Percentiles rank a stretch among this genome's conserved stretches.
Evolutionary conservation across 352 stramenopile species (phyloP).

Genomic region (Globisporangium nagaii): DNA sequence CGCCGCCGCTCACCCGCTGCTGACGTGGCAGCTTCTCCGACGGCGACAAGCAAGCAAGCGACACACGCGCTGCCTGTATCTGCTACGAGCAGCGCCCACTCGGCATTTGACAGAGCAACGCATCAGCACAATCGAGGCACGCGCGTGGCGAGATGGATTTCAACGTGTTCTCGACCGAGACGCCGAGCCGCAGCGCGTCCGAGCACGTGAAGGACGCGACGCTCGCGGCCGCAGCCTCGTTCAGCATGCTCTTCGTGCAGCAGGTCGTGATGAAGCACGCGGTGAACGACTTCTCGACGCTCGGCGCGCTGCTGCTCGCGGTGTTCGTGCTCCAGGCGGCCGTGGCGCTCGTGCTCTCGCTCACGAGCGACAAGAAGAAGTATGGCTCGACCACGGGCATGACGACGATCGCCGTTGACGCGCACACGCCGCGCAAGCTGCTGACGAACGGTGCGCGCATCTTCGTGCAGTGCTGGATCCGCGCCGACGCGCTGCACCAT

Average conservation of each 20-base stretch:
- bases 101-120: too few species aligned
- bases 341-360: constrained; percentile 5
- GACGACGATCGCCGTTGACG: constrained; percentile 3
- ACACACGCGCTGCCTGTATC: too few species aligned
- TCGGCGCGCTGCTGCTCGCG: constrained; percentile 25
- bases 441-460: constrained; percentile 29
- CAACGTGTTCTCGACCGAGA: constrained; percentile 11
- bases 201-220: constrained; percentile 15
- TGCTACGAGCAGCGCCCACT: too few species aligned
- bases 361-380: background rate
- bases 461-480: constrained; percentile 40
- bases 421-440: constrained; percentile 16
- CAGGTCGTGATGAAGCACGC: constrained; percentile 16
- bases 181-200: constrained; percentile 2
- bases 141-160: constrained; percentile 17
- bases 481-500: constrained; percentile 48
- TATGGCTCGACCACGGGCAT: background rate
- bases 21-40: too few species aligned
- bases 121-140: too few species aligned
- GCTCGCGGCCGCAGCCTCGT: constrained; percentile 7
- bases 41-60: too few species aligned
- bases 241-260: constrained; percentile 14
- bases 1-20: too few species aligned
- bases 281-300: constrained; percentile 22
- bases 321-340: constrained; percentile 18